Percentiles rank a stretch among this genome's conserved stretches.
Conservation (phyloP, 495 filamentous ascomycete species). For the Bacidia rubella region DNA sequence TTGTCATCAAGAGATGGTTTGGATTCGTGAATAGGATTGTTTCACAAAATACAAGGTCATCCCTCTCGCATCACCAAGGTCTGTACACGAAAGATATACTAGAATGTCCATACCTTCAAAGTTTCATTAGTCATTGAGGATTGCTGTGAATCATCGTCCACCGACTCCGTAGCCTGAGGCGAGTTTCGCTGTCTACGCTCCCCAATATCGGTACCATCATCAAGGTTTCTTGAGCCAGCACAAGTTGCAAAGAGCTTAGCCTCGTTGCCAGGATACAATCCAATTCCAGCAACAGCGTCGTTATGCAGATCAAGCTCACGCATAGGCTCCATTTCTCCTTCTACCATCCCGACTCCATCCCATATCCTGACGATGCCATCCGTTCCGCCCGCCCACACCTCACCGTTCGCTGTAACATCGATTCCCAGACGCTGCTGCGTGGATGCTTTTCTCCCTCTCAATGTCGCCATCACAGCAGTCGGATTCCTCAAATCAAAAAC, state of each 20-base stretch:
- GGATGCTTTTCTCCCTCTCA: constrained; percentile 53
- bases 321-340: constrained; percentile 38
- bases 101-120: constrained; percentile 48
- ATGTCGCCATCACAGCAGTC: constrained; percentile 50
- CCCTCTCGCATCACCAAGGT: too few species aligned
- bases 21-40: too few species aligned
- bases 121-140: constrained; percentile 37
- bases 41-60: too few species aligned
- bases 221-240: constrained; percentile 43
- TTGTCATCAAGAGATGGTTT: too few species aligned
- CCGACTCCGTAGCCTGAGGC: too few species aligned
- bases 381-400: constrained; percentile 70
- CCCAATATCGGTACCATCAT: constrained; percentile 2
- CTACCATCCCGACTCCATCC: constrained; percentile 44
- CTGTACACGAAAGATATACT: background rate
- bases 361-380: constrained; percentile 68
- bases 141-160: constrained; percentile 1
- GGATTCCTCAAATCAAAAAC: constrained; percentile 76
- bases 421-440: constrained; percentile 71
- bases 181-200: background rate
- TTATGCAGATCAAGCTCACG: constrained; percentile 49
- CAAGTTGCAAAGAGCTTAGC: constrained; percentile 57
- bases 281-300: constrained; percentile 47
- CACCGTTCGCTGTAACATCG: constrained; percentile 41
- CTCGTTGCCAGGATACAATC: constrained; percentile 49